Conservation (phyloP, 176 grass and related monocot species). For the Hordeum marinum region DNA sequence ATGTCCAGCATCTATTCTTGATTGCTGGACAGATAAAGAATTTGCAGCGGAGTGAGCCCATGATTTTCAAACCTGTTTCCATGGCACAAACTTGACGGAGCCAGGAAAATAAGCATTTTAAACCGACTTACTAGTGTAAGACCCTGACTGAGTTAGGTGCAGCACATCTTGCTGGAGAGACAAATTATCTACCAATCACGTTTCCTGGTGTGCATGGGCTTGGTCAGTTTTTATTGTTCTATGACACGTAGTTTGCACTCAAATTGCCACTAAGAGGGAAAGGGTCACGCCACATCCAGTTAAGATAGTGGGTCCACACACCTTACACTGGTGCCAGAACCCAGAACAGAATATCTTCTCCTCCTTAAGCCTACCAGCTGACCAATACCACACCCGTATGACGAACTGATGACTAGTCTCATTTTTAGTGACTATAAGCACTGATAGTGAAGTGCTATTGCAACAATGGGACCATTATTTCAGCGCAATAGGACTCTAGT, state of each 20-base stretch:
- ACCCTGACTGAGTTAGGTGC: no score
- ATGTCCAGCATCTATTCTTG: background rate
- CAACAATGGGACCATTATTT: background rate
- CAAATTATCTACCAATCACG: background rate
- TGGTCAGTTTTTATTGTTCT: constrained; percentile 5
- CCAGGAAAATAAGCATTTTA: background rate
- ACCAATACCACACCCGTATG: background rate
- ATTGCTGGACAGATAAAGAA: background rate
- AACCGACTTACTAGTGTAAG: background rate
- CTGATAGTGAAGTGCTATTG: background rate
- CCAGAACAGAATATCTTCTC: constrained; percentile 15
- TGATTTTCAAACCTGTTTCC: no score
- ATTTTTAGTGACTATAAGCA: background rate
- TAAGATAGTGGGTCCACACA: background rate
- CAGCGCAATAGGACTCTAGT: background rate
- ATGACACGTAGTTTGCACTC: background rate
- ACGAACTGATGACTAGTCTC: background rate
- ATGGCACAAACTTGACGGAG: background rate
- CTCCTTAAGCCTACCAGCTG: background rate
- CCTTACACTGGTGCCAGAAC: background rate
- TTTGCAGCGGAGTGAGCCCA: background rate
- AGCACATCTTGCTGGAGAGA: no score
- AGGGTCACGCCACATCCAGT: background rate
- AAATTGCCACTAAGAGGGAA: constrained; percentile 4
- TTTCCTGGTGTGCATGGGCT: background rate